phyloP scores from a whole-genome alignment of 1,139 yeast species.

The Zhuliangozyma blackwelliae region DNA sequence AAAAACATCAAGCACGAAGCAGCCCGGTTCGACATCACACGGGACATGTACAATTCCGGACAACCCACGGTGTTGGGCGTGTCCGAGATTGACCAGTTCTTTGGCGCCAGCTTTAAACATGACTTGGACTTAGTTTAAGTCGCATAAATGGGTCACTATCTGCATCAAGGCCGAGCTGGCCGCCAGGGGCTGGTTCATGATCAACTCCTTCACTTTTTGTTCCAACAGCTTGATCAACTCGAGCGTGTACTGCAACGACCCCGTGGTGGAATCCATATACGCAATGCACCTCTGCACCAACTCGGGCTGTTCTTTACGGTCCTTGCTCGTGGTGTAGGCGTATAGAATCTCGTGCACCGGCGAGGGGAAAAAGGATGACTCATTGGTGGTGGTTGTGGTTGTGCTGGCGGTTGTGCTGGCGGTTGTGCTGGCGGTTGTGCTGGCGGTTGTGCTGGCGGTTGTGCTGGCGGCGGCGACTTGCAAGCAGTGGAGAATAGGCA shows the following conservation, averaged over 20 bases:
- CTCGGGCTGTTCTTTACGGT: constrained; percentile 15
- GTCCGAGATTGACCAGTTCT: not conserved
- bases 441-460: too few relatives aligned
- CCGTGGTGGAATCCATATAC: constrained; percentile 14
- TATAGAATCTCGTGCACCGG: constrained; percentile 25
- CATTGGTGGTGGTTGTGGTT: not conserved
- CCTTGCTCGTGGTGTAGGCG: constrained; percentile 12
- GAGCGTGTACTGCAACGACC: constrained; percentile 7
- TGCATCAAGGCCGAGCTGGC: constrained; percentile 5
- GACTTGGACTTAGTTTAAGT: constrained; percentile 2
- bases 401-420: too few relatives aligned
- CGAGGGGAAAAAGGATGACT: too few relatives aligned
- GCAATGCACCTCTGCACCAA: constrained; percentile 19
- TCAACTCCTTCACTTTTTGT: constrained; percentile 2
- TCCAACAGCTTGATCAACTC: constrained; percentile 5
- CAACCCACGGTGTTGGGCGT: not conserved
- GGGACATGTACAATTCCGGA: too few relatives aligned
- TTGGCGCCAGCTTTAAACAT: not conserved
- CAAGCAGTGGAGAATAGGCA: constrained; percentile 68
- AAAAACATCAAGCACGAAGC: constrained; percentile 7
- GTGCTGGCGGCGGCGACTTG: not conserved
- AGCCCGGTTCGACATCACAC: too few relatives aligned
- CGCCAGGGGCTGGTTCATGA: not conserved
- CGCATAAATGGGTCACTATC: constrained; percentile 7
- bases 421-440: too few relatives aligned